Evolutionary conservation across 257 asterid species (phyloP), one percentile per base, ranked within the genome.

Genomic region (Fraxinus anomala): DNA sequence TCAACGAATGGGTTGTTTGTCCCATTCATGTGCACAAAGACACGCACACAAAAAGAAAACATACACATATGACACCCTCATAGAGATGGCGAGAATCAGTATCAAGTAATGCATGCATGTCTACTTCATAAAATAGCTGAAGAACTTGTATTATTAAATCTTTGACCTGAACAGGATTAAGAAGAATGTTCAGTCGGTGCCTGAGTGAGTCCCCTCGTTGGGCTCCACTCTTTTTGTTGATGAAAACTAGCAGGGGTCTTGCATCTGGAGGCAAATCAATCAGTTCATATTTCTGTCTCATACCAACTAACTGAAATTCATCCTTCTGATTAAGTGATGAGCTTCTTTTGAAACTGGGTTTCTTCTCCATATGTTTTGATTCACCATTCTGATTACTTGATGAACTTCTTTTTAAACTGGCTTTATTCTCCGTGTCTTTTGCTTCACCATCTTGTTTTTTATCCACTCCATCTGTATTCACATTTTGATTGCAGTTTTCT

Each of bases 191-290:
- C 74, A 96, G 85, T 77, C 97, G 87, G 83, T 81, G 98, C 86
- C 85, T 91, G 80, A 93, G 91, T 61, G 97, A 85, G 80, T 91
- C 86, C 79, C 98, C 99, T 72, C 97, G 83, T 86, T 91, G 98
- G 82, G 99, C 99, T 80, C 99, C 99, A 87, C 99, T 96, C 87
- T 93, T 96, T 86, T 88, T 92, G 90, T 93, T 96, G 79, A 92
- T 89, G 76, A 93, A 93, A 74, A 92, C 97, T 76, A 96, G 82
- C 82, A 96, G 84, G 70, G 99, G 98, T 78, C 99, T 91, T 47
- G 97, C 91, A 51, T 93, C 98, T 73, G 96, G 84, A 75, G 98
- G 97, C 83, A 96, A 87, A 82, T 96, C 98, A 80, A 90, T 78
- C 93, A 96, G 82, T 81, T 96, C 99, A 79, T 89, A 96, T 67